phyloP scores from a whole-genome alignment of 805 yeast species.

The Candida ponderosae region DNA sequence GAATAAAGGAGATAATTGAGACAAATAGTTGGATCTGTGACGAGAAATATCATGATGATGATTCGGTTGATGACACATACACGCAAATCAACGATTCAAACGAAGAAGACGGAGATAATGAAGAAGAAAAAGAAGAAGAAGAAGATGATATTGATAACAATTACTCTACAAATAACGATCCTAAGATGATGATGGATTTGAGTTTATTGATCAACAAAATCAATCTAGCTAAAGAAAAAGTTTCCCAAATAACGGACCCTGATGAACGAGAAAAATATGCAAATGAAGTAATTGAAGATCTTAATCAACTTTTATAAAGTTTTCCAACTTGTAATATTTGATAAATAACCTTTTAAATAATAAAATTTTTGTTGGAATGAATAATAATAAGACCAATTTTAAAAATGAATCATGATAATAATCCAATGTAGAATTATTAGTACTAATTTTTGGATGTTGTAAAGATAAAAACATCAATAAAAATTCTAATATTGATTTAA shows the following conservation, averaged over 20 bases:
- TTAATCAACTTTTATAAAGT: slow-evolving; percentile 1
- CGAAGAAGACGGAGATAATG: not conserved
- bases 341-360: slow-evolving; percentile 9
- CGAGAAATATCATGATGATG: slow-evolving; percentile 2
- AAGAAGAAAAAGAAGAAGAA: not conserved
- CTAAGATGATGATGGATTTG: slow-evolving; percentile 1
- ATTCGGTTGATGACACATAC: not conserved
- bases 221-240: slow-evolving; percentile 1
- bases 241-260: not conserved
- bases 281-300: slow-evolving; percentile 1
- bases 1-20: slow-evolving; percentile 39
- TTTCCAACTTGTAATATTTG: slow-evolving; percentile 6
- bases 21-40: slow-evolving; percentile 38
- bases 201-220: not conserved
- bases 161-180: too few relatives aligned
- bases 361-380: slow-evolving; percentile 11
- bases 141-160: too few relatives aligned
- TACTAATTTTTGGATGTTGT: not conserved
- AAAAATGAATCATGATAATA: not conserved
- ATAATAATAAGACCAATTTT: slow-evolving; percentile 6
- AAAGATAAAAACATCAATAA: slow-evolving; percentile 9
- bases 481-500: slow-evolving; percentile 10
- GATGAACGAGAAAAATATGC: slow-evolving; percentile 1
- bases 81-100: not conserved
- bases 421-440: slow-evolving; percentile 3